Evolutionary conservation across 768 basidiomycete species (phyloP).

Genomic region (Panaeolus papilionaceus): DNA sequence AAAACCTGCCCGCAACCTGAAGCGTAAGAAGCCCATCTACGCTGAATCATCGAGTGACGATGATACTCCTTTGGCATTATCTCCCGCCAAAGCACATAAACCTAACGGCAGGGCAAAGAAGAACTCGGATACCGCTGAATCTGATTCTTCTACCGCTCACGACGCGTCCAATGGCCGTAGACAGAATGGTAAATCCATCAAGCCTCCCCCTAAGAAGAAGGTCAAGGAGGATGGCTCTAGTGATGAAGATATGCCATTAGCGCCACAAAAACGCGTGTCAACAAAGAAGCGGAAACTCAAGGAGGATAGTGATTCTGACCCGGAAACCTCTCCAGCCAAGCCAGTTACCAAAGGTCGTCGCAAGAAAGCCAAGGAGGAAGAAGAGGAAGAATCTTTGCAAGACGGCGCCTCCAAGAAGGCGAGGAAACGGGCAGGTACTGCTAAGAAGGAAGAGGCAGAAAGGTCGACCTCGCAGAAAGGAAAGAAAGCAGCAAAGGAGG

Average conservation of each 20-base stretch:
- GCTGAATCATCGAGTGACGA: conserved; percentile 73
- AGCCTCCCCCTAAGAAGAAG: conserved; percentile 70
- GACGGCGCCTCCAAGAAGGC: conserved; percentile 43
- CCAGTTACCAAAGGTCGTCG: conserved; percentile 53
- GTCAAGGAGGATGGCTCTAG: conserved; percentile 54
- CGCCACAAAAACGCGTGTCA: conserved; percentile 41
- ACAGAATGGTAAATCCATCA: conserved; percentile 29
- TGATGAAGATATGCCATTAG: conserved; percentile 39
- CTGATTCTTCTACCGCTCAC: conserved; percentile 46
- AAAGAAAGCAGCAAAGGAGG: conserved; percentile 64
- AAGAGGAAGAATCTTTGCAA: conserved; percentile 33
- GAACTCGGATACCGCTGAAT: conserved; percentile 39
- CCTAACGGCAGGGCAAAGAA: conserved; percentile 50
- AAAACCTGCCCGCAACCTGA: conserved; percentile 46
- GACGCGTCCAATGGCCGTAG: conserved; percentile 48
- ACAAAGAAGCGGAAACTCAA: conserved; percentile 54
- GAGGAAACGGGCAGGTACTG: conserved; percentile 50
- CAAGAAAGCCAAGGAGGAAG: conserved; percentile 65
- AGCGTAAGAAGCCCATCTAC: conserved; percentile 65
- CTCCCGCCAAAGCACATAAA: conserved; percentile 58
- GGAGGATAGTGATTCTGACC: conserved; percentile 56
- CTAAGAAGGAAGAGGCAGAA: conserved; percentile 49
- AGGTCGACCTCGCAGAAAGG: conserved; percentile 41
- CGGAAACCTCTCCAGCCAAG: conserved; percentile 47
- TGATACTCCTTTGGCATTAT: conserved; percentile 74